Conservation (phyloP, 1,284 basidiomycete genomes). For the Uromyces viciae-fabae region DNA sequence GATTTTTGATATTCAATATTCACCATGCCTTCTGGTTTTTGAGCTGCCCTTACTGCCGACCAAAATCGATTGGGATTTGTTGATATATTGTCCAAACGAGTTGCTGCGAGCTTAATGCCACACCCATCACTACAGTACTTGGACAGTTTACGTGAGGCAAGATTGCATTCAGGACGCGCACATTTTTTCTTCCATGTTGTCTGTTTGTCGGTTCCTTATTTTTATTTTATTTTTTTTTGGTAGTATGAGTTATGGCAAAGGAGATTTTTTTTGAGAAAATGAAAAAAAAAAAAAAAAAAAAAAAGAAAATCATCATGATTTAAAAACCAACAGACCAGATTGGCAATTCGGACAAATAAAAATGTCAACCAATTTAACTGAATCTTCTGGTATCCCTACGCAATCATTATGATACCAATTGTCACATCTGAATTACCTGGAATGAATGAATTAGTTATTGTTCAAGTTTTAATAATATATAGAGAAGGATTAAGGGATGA, state of each 20-base stretch:
- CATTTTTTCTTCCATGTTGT: conserved; percentile 41
- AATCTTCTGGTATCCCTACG: conserved; percentile 34
- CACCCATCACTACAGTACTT: conserved; percentile 44
- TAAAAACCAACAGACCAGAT: neutral
- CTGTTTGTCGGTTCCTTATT: conserved; percentile 12
- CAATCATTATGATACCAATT: conserved; percentile 45
- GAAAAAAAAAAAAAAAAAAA: neutral
- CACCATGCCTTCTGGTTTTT: conserved; percentile 50
- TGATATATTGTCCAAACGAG: conserved; percentile 10
- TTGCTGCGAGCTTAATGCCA: conserved; percentile 16
- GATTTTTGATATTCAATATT: neutral
- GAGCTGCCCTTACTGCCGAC: conserved; percentile 31
- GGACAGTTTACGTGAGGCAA: conserved; percentile 23
- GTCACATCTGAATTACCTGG: conserved; percentile 37
- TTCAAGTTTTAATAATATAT: neutral
- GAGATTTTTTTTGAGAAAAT: too few species aligned
- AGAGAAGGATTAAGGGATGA: neutral
- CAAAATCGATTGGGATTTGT: conserved; percentile 28
- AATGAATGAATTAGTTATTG: conserved; percentile 14
- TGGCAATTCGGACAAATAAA: conserved; percentile 40
- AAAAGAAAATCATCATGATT: neutral
- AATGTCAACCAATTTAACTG: conserved; percentile 33
- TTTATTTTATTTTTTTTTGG: too few species aligned
- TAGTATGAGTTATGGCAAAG: too few species aligned
- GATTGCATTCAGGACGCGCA: conserved; percentile 22